A percentile compares a stretch with the other conserved stretches of the same genome.
phyloP scores from a whole-genome alignment of 202 grass and related monocot genomes.

The Zoysia matrella region DNA sequence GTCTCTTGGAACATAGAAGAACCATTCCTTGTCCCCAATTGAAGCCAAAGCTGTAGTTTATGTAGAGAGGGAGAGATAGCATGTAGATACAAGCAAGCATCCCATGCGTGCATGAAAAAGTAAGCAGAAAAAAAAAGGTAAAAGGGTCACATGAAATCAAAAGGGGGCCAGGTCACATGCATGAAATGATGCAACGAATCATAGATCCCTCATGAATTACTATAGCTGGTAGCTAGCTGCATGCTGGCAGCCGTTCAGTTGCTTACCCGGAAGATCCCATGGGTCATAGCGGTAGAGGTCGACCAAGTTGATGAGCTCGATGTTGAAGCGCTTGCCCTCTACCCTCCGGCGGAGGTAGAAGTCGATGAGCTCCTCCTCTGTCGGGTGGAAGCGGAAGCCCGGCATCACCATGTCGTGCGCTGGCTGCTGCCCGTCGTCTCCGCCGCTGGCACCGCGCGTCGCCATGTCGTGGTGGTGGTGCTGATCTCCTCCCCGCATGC shows the following conservation, averaged over 20 bases:
- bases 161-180: slow-evolving; percentile 47
- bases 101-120: slow-evolving; percentile 10
- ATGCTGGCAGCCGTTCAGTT: background rate
- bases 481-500: slow-evolving; percentile 31
- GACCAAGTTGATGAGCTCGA: slow-evolving; percentile 85
- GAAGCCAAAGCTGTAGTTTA: slow-evolving; percentile 47
- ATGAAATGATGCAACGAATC: slow-evolving; percentile 52
- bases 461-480: slow-evolving; percentile 6
- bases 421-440: slow-evolving; percentile 43
- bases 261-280: slow-evolving; percentile 51
- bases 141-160: slow-evolving; percentile 58
- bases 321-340: slow-evolving; percentile 88
- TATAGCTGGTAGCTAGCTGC: background rate
- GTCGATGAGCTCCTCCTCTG: slow-evolving; percentile 96
- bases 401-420: slow-evolving; percentile 82
- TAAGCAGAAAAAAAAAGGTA: background rate
- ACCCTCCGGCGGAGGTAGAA: slow-evolving; percentile 97
- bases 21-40: slow-evolving; percentile 94
- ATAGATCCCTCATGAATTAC: background rate
- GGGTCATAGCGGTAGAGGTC: slow-evolving; percentile 52
- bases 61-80: background rate
- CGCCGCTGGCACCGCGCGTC: slow-evolving; percentile 19
- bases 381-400: slow-evolving; percentile 94
- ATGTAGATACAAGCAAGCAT: slow-evolving; percentile 1
- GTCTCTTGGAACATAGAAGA: slow-evolving; percentile 92